phyloP scores from a whole-genome alignment of 1,284 basidiomycete genomes.

The Ceratobasidium sp. region DNA sequence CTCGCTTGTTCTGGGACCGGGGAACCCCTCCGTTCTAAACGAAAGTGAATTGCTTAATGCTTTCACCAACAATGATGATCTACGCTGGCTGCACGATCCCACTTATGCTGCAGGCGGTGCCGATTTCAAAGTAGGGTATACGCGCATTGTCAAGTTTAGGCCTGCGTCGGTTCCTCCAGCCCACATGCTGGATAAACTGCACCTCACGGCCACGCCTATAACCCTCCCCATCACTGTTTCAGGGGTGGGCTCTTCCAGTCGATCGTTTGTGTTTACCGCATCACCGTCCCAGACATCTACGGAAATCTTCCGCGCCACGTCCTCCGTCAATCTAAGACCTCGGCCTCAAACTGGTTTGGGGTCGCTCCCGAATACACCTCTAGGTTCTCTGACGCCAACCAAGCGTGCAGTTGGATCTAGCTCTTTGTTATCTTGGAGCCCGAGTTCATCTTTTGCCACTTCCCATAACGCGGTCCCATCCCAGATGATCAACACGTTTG shows the following conservation, averaged over 20 bases:
- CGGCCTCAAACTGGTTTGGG: too few relatives aligned
- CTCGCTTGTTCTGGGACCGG: neutral
- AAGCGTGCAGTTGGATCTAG: neutral
- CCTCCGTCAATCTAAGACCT: neutral
- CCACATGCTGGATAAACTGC: neutral
- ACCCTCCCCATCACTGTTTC: neutral
- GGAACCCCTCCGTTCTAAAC: neutral
- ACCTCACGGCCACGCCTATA: conserved; percentile 4
- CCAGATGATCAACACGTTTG: conserved; percentile 23
- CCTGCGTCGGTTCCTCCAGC: conserved; percentile 3
- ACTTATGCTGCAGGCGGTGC: neutral
- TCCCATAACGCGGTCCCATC: neutral
- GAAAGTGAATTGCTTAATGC: neutral
- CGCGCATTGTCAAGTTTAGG: neutral
- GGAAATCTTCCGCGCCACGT: neutral
- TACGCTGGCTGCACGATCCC: neutral
- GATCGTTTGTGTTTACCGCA: neutral
- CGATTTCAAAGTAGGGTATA: neutral
- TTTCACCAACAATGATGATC: neutral
- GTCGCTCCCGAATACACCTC: neutral
- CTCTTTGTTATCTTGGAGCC: neutral
- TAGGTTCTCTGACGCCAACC: neutral
- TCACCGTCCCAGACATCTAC: neutral
- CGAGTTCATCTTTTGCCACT: neutral
- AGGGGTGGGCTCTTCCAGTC: neutral